phyloP scores from a whole-genome alignment of 2,329 filamentous ascomycete genomes.

The Tolypocladium sp. region DNA sequence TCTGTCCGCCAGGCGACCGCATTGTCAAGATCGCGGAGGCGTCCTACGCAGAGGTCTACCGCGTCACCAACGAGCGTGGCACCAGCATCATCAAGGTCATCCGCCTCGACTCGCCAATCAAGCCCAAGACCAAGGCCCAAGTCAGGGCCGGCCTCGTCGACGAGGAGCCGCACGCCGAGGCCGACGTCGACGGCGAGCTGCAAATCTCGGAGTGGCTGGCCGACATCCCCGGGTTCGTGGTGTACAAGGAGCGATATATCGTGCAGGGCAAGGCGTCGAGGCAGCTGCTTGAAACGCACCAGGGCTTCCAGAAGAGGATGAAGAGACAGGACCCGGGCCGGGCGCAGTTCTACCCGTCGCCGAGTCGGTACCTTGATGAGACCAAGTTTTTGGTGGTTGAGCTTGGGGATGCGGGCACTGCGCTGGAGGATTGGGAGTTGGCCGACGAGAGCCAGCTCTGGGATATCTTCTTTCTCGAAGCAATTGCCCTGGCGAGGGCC shows the following conservation, averaged over 20 bases:
- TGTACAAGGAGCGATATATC: slow-evolving; percentile 56
- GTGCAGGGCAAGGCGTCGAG: slow-evolving; percentile 46
- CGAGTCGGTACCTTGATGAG: slow-evolving; percentile 47
- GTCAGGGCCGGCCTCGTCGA: slow-evolving; percentile 45
- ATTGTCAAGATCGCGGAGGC: slow-evolving; percentile 59
- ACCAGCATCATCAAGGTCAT: slow-evolving; percentile 59
- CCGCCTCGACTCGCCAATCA: slow-evolving; percentile 48
- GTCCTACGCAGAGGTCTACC: slow-evolving; percentile 58
- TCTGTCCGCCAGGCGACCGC: slow-evolving; percentile 41
- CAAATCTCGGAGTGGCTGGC: slow-evolving; percentile 55
- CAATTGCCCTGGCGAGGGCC: slow-evolving; percentile 50
- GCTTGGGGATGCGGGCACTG: slow-evolving; percentile 51
- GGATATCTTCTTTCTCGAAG: slow-evolving; percentile 54
- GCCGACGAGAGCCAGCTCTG: slow-evolving; percentile 42
- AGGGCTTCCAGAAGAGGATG: slow-evolving; percentile 42
- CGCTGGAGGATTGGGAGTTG: slow-evolving; percentile 50
- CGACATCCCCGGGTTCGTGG: slow-evolving; percentile 55
- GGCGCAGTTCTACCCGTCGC: slow-evolving; percentile 53
- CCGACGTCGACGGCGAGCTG: slow-evolving; percentile 49
- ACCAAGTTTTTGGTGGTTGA: slow-evolving; percentile 54
- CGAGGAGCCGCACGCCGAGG: slow-evolving; percentile 46
- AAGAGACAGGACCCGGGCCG: slow-evolving; percentile 47
- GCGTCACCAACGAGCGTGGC: slow-evolving; percentile 47
- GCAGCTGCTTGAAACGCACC: slow-evolving; percentile 49
- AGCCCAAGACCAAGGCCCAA: slow-evolving; percentile 47